These are phyloP conservation scores for Curvularia lunata DNA, from an alignment of 2,329 filamentous ascomycete species.

Conservation along the genomic window DNA sequence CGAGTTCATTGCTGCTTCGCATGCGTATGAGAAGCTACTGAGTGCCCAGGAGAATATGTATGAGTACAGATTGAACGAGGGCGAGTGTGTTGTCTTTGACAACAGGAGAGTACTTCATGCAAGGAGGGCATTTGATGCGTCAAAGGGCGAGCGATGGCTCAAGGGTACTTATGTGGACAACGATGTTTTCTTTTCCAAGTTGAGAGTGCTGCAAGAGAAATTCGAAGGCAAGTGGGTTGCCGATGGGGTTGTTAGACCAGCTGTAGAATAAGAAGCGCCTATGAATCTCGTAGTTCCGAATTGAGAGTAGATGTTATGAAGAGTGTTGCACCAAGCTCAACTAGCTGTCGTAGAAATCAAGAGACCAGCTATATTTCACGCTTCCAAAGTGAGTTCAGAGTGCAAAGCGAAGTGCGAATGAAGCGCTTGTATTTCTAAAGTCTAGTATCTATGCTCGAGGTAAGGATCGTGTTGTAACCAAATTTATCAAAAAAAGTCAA, in stretches of 20 bases:
- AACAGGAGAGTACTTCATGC: conserved; percentile 88
- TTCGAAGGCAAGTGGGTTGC: conserved; percentile 42
- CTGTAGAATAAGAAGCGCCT: conserved; percentile 5
- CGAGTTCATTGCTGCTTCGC: conserved; percentile 52
- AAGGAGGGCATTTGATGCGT: conserved; percentile 73
- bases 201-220: conserved; percentile 52
- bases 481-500: neutral
- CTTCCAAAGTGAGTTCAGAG: neutral
- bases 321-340: neutral
- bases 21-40: conserved; percentile 64
- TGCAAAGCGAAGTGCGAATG: neutral
- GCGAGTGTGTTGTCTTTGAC: conserved; percentile 93
- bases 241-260: conserved; percentile 42
- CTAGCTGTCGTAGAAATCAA: neutral
- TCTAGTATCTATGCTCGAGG: neutral
- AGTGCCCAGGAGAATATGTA: conserved; percentile 66
- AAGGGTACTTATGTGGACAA: conserved; percentile 82
- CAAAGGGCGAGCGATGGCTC: conserved; percentile 75
- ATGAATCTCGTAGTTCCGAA: neutral
- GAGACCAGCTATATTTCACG: neutral
- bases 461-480: neutral
- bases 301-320: neutral
- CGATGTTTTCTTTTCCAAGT: conserved; percentile 63
- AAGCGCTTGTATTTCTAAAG: conserved; percentile 1
- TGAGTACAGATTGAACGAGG: conserved; percentile 75